Evolutionary conservation across 1,139 yeast genomes (phyloP), one percentile per base, ranked within the genome.

Genomic region (Geotrichum histeridarum): DNA sequence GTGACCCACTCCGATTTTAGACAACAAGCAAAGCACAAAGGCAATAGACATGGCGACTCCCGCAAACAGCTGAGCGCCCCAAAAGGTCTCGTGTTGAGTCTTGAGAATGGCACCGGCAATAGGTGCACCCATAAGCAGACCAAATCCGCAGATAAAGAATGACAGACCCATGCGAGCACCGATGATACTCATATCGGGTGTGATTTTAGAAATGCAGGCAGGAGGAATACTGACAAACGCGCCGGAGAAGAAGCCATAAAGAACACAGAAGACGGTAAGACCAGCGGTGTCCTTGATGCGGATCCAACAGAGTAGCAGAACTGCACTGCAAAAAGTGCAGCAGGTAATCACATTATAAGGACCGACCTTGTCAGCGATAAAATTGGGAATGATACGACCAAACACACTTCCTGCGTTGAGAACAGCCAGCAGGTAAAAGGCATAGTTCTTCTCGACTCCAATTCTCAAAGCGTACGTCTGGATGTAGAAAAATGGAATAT

Each of bases 151-250:
- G 51, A 83, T 78, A 36, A 81, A 73, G 61, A 82, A 80, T 59
- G 79, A 78, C 70, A 83, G 76, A 0, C 89, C 85, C 64, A 82
- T 79, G 31, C 86, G 76, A 55, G 80, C 64, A 1, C 73, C 72
- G 1, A 68, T 57, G 14, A 60, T 51, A n/a, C 63, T 53, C 48
- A 69, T 77, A 52, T 76, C 77, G 22, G 79, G 77, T 4, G 84
- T 79, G 36, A 84, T 79, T 61, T 81, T 83, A 1, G 72, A 65
- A 11, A 73, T 60, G 41, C 72, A 66, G 0, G 74, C 70, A 0
- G 80, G 77, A 0, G 77, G 74, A 39, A 78, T 57, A 8, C 79
- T 71, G 35, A 77, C 70, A 7, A 75, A 67, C 0, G 77, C 70
- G 6, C 80, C 78, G 7, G 77, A 70, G 60, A 74, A 74, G 57